Base-by-base conservation (phyloP, 2,329 filamentous ascomycete species). In the Ascochyta viciae-villosae region DNA sequence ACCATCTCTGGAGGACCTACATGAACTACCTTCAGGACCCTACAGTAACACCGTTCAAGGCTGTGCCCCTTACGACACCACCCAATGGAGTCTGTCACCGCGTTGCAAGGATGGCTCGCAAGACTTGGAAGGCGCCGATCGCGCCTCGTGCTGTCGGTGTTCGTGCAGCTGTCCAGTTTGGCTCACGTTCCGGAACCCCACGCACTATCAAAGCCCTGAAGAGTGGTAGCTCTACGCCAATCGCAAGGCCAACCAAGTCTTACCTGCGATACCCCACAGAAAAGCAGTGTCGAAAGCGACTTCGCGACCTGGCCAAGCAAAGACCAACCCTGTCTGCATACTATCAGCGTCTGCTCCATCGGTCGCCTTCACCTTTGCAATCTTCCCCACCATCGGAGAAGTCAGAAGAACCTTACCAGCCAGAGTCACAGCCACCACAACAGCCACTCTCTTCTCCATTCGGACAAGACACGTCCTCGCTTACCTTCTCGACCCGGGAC, bases 31-130 rank as follows among this genome's bases (percentile, higher is more conserved):
- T 88, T n/a, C 84, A 86, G 58, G 85, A 88, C 70, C 86, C 86
- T 19, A 85, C 83, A 3, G 81, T 88, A 43, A 89, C 86, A 1
- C 86, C 86, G 0, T 88, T 88, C 79, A 88, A 88, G 67, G 86
- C 85, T 75, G 80, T 87, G 1, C 86, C 86, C 2, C 86, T 86
- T 44, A 85, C 83, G 39, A 80, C 84, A 31, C 86, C 86, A 34
- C 86, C 86, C 10, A 81, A 88, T 47, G 86, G 86, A 16, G 84
- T 88, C 24, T 88, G 86, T 61, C 82, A 86, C 64, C 83, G 85
- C 53, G 85, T 89, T 33, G 84, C 85, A 4, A 80, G 85, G 45
- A 82, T 85, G 70, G 86, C 86, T 29, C 84, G 82, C 68, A 82
- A 81, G 66, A 85, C 81, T 3, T 89, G 86, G 86, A 80, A 81